A percentile compares a stretch with the other conserved stretches of the same genome.
Conservation (phyloP, 768 basidiomycete species). For the Mycena chlorophos region DNA sequence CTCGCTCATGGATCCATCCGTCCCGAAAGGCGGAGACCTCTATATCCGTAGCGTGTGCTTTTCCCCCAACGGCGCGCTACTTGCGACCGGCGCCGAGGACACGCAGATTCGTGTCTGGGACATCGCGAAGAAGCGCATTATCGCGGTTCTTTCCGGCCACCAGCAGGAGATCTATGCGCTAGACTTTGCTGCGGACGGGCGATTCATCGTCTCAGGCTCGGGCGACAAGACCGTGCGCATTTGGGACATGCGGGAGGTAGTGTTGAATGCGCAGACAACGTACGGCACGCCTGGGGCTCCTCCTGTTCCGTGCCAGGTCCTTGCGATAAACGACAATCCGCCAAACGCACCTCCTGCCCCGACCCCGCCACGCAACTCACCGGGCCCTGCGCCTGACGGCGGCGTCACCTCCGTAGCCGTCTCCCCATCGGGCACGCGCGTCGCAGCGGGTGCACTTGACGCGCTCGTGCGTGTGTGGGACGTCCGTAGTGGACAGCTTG, state of each 20-base stretch:
- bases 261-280: conserved; percentile 14
- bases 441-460: conserved; percentile 58
- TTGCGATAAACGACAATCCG: conserved; percentile 14
- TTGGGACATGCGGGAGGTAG: conserved; percentile 27
- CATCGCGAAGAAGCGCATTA: conserved; percentile 66
- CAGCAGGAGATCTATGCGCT: conserved; percentile 83
- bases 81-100: conserved; percentile 84
- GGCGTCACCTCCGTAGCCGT: conserved; percentile 66
- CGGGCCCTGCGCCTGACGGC: conserved; percentile 30
- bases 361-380: no score
- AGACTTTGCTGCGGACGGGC: conserved; percentile 74
- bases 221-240: conserved; percentile 46
- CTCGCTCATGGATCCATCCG: conserved; percentile 22
- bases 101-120: conserved; percentile 85
- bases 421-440: conserved; percentile 57
- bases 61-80: conserved; percentile 76
- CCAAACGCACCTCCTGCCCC: conserved; percentile 7
- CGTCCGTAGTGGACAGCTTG: conserved; percentile 50
- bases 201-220: conserved; percentile 74
- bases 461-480: conserved; percentile 73
- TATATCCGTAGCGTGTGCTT: conserved; percentile 82
- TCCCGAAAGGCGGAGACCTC: conserved; percentile 33
- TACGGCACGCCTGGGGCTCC: conserved; percentile 41
- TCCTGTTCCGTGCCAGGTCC: conserved; percentile 52
- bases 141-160: conserved; percentile 72